phyloP scores from a whole-genome alignment of 73 alveolate species.

The Blepharisma japonicum region DNA sequence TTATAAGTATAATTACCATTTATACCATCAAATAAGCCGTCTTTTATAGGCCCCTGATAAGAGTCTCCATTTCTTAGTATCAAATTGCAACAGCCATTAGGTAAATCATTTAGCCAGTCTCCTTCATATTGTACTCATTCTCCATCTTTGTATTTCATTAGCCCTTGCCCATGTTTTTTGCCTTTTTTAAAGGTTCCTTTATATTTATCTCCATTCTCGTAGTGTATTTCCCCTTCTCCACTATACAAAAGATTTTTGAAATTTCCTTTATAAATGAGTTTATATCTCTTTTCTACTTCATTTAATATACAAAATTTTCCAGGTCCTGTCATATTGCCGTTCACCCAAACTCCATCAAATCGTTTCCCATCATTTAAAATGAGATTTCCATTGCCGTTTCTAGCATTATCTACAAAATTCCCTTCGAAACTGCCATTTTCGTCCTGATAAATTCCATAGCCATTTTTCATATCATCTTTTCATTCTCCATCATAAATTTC shows the following conservation, averaged over 20 bases:
- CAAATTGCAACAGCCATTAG: background rate
- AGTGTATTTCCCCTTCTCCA: slow-evolving; percentile 29
- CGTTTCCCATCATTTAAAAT: slow-evolving; percentile 66
- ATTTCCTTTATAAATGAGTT: slow-evolving; percentile 3
- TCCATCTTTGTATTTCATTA: slow-evolving; percentile 21
- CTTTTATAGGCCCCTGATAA: slow-evolving; percentile 49
- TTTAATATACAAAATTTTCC: slow-evolving; percentile 37
- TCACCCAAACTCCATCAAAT: background rate
- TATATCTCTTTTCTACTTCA: too few relatives aligned
- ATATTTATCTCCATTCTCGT: slow-evolving; percentile 6
- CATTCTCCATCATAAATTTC: slow-evolving; percentile 30
- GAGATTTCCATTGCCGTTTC: slow-evolving; percentile 80
- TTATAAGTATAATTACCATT: too few relatives aligned
- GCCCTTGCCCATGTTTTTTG: slow-evolving; percentile 29
- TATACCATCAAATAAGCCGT: slow-evolving; percentile 23
- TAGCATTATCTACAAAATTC: slow-evolving; percentile 75
- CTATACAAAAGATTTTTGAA: background rate
- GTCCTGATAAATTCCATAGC: slow-evolving; percentile 16
- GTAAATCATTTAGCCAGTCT: background rate
- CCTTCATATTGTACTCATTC: background rate
- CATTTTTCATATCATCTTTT: slow-evolving; percentile 1
- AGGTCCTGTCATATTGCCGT: slow-evolving; percentile 55
- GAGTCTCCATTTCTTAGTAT: slow-evolving; percentile 23
- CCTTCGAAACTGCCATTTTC: slow-evolving; percentile 74
- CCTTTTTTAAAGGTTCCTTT: slow-evolving; percentile 12